Evolutionary conservation across 176 grass and related monocot species (phyloP), one percentile per base, ranked within the genome.

Genomic region (Rhynchospora pubera): DNA sequence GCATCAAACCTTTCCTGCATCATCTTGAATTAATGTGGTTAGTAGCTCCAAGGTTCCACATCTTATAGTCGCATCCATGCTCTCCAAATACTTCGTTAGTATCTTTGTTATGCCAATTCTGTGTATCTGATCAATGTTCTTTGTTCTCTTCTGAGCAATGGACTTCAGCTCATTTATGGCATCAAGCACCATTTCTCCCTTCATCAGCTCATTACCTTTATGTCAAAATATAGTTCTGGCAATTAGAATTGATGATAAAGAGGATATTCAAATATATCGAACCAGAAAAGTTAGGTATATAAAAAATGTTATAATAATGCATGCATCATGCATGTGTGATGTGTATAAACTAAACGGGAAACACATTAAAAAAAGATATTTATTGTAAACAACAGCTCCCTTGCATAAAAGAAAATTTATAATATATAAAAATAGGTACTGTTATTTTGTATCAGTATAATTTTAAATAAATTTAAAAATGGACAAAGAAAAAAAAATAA

Each of bases 21-120:
- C 87, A 64, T 95, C 93, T 79, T 93, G 85, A 65, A 91, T 89
- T 80, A 99, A 65, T 14, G 86, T 45, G 58, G 82, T 53, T 47
- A 99, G 83, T 32, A 99, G 87, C 16, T 93, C 87, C 60, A 96
- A 77, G 6, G 91, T 82, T 53, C 91, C 89, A 0, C 89, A 89
- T 14, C 91, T 85, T 53, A 93, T 81, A 19, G 58, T 80, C 11
- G 60, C 65, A 79, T 93, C 91, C 68, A 85, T 87, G 80, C 88
- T 89, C 5, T 91, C 89, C 79, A 99, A 64, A 50, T 90, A 80
- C 39, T 78, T 83, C 15, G 89, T 32, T 10, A 99, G 86, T 76
- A 91, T 86, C n/a, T 91, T 93, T 82, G 97, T 96, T 46, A 99
- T 87, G 30, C 97, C 97, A 32, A 87, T 80, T 21, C 79, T 91